phyloP scores from a whole-genome alignment of 179 eudicot species.

The Spinacia oleracea region DNA sequence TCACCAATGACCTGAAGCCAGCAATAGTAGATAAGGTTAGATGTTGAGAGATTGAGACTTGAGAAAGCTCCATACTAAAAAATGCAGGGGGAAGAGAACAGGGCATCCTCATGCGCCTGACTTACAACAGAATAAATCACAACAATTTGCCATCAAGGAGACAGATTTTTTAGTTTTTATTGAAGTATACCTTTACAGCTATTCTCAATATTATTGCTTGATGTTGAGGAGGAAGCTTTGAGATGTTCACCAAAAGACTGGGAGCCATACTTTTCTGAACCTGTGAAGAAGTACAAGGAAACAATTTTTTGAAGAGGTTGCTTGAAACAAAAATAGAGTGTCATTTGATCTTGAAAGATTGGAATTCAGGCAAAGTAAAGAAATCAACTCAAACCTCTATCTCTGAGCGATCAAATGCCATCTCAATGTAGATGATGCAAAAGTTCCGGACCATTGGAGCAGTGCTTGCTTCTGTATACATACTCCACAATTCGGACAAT shows the following conservation, averaged over 20 bases:
- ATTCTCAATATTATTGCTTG: slow-evolving; percentile 80
- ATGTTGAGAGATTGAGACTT: slow-evolving; percentile 4
- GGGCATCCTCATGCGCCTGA: not conserved
- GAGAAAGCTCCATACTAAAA: not conserved
- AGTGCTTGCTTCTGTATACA: slow-evolving; percentile 60
- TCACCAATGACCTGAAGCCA: slow-evolving; percentile 81
- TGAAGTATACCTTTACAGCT: slow-evolving; percentile 50
- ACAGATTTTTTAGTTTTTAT: not conserved
- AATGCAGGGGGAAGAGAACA: not conserved
- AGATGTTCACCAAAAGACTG: slow-evolving; percentile 55
- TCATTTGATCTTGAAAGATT: not conserved
- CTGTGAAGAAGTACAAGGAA: slow-evolving; percentile 35
- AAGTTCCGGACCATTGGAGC: slow-evolving; percentile 86
- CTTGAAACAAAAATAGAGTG: slow-evolving; percentile 1
- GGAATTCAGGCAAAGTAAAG: not conserved
- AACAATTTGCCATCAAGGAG: not conserved
- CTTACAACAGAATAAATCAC: not conserved
- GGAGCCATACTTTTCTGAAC: slow-evolving; percentile 80
- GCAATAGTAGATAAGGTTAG: slow-evolving; percentile 17
- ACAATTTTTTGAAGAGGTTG: not conserved
- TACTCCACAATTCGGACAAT: slow-evolving; percentile 67
- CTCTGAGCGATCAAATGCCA: slow-evolving; percentile 76
- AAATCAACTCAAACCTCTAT: slow-evolving; percentile 49
- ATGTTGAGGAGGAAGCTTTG: slow-evolving; percentile 85
- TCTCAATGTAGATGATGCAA: slow-evolving; percentile 90